Percentiles rank a stretch among this genome's conserved stretches.
Evolutionary conservation across 106 monocot genomes (phyloP).

Genomic region (Iris macrosiphon): DNA sequence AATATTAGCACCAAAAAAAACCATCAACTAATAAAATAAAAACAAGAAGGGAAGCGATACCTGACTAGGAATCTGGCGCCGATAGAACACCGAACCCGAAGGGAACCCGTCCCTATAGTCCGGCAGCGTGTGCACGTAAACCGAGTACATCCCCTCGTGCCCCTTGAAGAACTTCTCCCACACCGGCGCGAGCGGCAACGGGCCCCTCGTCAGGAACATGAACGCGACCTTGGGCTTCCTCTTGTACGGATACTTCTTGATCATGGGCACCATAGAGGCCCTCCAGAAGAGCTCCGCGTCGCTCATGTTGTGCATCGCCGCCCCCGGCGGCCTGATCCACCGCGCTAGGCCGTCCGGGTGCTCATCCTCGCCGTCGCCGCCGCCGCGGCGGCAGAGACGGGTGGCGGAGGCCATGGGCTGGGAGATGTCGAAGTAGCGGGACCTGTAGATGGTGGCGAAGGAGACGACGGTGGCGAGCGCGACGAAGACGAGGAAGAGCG

Average conservation of each 20-base stretch:
- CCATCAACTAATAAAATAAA: background rate
- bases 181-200: constrained; percentile 42
- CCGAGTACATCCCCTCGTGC: constrained; percentile 34
- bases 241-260: constrained; percentile 42
- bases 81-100: constrained; percentile 30
- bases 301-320: constrained; percentile 36
- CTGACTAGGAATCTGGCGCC: constrained; percentile 50
- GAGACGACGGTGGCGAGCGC: no score
- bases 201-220: constrained; percentile 46
- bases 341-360: background rate
- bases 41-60: constrained; percentile 7
- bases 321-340: constrained; percentile 33
- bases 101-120: constrained; percentile 27
- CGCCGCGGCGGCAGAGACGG: no score
- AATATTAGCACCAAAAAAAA: no score
- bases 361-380: no score
- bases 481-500: no score
- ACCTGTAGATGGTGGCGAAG: no score
- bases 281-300: constrained; percentile 52
- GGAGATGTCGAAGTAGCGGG: no score
- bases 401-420: no score
- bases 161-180: constrained; percentile 57
- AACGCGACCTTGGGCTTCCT: constrained; percentile 58
- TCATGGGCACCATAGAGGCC: constrained; percentile 38
- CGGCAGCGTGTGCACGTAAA: constrained; percentile 53